A percentile compares a stretch with the other conserved stretches of the same genome.
Evolutionary conservation across 257 asterid species (phyloP).

Genomic region (Solanum raphanifolium): DNA sequence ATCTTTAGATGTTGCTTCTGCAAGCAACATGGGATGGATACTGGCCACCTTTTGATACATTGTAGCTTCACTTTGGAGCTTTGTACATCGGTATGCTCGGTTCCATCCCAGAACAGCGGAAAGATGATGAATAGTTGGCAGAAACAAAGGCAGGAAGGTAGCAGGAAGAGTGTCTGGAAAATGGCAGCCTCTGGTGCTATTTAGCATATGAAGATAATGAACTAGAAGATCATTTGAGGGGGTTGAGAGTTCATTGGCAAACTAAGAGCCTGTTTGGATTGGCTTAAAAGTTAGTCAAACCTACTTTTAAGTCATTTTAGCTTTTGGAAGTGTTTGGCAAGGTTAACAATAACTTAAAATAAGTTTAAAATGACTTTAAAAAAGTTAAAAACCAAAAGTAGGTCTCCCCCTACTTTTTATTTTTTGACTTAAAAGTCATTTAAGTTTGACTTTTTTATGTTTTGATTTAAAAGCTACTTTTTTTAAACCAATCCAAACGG

Average conservation of each 20-base stretch:
- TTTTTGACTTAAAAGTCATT: no score
- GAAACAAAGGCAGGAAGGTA: not conserved
- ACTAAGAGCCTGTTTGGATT: no score
- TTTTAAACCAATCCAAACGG: no score
- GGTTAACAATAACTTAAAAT: no score
- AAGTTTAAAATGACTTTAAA: no score
- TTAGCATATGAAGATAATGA: not conserved
- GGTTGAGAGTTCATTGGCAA: not conserved
- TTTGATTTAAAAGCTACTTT: no score
- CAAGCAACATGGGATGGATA: not conserved
- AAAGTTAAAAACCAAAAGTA: no score
- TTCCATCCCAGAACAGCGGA: not conserved
- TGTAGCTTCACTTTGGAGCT: not conserved
- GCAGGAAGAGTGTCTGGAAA: not conserved
- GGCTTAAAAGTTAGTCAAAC: no score
- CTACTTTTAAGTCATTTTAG: no score
- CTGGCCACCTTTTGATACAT: not conserved
- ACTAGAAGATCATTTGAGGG: not conserved
- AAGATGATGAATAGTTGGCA: not conserved
- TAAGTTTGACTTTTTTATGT: no score
- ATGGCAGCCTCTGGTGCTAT: not conserved
- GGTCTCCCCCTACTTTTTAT: no score
- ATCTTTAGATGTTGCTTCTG: not conserved
- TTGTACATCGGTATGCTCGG: not conserved
- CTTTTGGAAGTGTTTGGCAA: no score